A percentile compares a stretch with the other conserved stretches of the same genome.
phyloP scores from a whole-genome alignment of 495 filamentous ascomycete species.

The Penicillium nucicola region DNA sequence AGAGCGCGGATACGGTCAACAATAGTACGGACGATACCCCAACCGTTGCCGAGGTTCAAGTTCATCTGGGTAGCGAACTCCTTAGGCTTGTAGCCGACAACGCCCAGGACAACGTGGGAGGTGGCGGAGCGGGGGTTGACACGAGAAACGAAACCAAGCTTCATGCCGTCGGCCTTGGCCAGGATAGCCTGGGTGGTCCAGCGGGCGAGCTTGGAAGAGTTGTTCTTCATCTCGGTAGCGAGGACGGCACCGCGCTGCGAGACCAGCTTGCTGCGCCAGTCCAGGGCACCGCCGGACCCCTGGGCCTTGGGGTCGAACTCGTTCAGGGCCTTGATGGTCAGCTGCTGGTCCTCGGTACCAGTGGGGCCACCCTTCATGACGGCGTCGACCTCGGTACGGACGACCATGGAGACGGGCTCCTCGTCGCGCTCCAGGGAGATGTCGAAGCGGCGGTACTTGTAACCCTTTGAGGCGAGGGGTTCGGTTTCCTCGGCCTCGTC shows the following conservation, averaged over 20 bases:
- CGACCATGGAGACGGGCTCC: slow-evolving; percentile 85
- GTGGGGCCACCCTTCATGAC: slow-evolving; percentile 86
- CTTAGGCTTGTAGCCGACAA: slow-evolving; percentile 92
- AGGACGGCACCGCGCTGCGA: slow-evolving; percentile 94
- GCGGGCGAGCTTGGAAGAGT: slow-evolving; percentile 92
- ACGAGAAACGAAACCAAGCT: slow-evolving; percentile 97
- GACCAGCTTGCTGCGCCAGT: slow-evolving; percentile 92
- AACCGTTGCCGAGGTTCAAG: slow-evolving; percentile 90
- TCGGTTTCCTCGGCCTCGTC: slow-evolving; percentile 89
- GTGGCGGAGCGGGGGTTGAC: slow-evolving; percentile 84
- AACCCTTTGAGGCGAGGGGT: slow-evolving; percentile 88
- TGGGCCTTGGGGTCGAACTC: slow-evolving; percentile 98
- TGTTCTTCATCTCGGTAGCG: slow-evolving; percentile 99
- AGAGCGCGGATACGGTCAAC: slow-evolving; percentile 71
- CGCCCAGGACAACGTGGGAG: slow-evolving; percentile 90
- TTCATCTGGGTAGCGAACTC: slow-evolving; percentile 99
- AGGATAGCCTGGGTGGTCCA: slow-evolving; percentile 97
- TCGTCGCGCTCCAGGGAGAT: slow-evolving; percentile 87
- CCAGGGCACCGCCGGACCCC: slow-evolving; percentile 86
- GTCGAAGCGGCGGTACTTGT: slow-evolving; percentile 97
- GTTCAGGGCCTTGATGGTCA: slow-evolving; percentile 94
- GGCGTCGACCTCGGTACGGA: slow-evolving; percentile 95
- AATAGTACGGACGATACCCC: slow-evolving; percentile 98
- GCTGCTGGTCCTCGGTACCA: slow-evolving; percentile 79
- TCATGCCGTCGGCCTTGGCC: slow-evolving; percentile 94